Evolutionary conservation across 176 grass and related monocot genomes (phyloP).

Genomic region (Tillandsia fasciculata): DNA sequence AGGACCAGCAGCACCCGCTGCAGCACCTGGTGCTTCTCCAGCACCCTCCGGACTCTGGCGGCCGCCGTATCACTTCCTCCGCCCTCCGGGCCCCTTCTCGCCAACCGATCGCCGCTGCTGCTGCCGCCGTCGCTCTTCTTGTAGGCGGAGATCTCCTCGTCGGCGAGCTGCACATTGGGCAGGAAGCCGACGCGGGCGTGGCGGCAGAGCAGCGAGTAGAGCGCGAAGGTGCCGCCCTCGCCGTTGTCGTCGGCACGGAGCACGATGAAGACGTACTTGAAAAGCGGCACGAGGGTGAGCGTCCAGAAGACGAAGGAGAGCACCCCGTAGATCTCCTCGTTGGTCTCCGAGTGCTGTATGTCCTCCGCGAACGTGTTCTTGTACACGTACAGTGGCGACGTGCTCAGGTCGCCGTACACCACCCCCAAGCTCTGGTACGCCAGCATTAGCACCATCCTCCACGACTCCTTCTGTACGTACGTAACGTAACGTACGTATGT

Average conservation of each 20-base stretch:
- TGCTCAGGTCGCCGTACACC: conserved; percentile 94
- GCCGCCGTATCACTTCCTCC: background rate
- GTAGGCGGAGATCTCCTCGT: conserved; percentile 27
- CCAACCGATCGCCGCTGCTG: background rate
- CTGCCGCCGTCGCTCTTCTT: conserved; percentile 25
- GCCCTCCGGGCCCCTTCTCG: conserved; percentile 5
- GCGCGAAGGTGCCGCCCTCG: conserved; percentile 96
- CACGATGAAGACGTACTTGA: conserved; percentile 98
- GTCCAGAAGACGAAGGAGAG: conserved; percentile 99
- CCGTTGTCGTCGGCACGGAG: conserved; percentile 95
- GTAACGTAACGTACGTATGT: no score
- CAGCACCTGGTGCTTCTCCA: conserved; percentile 68
- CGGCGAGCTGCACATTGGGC: conserved; percentile 50
- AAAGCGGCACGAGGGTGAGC: conserved; percentile 78
- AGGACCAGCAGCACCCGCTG: conserved; percentile 68
- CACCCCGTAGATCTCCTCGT: conserved; percentile 95
- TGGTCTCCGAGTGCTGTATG: conserved; percentile 94
- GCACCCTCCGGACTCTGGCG: conserved; percentile 33
- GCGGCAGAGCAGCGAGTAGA: conserved; percentile 93
- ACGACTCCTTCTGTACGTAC: conserved; percentile 19
- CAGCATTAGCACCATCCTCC: conserved; percentile 73
- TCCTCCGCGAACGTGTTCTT: conserved; percentile 95
- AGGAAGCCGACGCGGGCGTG: conserved; percentile 82
- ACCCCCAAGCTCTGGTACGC: conserved; percentile 94
- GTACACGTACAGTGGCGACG: conserved; percentile 92